Conservation (phyloP, 805 yeast species). For the Zygotorulaspora chibaensis region DNA sequence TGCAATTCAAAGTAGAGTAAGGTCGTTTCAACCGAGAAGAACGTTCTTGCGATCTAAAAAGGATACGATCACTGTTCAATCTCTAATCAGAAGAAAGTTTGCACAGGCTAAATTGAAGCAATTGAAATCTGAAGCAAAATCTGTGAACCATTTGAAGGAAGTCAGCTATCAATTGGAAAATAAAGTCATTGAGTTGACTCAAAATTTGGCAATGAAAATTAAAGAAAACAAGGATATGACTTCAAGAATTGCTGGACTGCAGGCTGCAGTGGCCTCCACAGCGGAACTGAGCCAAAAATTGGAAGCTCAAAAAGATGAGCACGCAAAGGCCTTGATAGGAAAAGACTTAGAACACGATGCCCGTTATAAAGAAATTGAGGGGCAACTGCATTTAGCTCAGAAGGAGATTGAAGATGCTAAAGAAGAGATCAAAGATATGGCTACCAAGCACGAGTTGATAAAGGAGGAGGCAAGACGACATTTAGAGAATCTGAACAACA, state of each 20-base stretch:
- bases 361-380: slow-evolving; percentile 48
- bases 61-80: slow-evolving; percentile 69
- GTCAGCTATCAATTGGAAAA: slow-evolving; percentile 91
- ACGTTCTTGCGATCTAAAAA: slow-evolving; percentile 43
- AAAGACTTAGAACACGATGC: slow-evolving; percentile 46
- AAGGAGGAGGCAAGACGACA: slow-evolving; percentile 60
- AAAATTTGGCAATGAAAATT: slow-evolving; percentile 70
- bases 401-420: slow-evolving; percentile 55
- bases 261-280: slow-evolving; percentile 50
- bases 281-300: slow-evolving; percentile 49
- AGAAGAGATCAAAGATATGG: slow-evolving; percentile 54
- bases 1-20: slow-evolving; percentile 65
- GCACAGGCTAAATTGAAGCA: slow-evolving; percentile 63
- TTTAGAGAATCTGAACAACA: slow-evolving; percentile 55
- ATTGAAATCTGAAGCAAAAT: slow-evolving; percentile 83
- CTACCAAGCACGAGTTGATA: slow-evolving; percentile 56
- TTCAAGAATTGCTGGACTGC: slow-evolving; percentile 52
- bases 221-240: slow-evolving; percentile 75
- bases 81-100: slow-evolving; percentile 66
- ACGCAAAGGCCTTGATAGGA: slow-evolving; percentile 43
- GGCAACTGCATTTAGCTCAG: slow-evolving; percentile 52
- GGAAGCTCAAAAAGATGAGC: slow-evolving; percentile 52
- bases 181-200: slow-evolving; percentile 94
- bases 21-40: slow-evolving; percentile 62
- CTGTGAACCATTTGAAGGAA: slow-evolving; percentile 84